A percentile compares a stretch with the other conserved stretches of the same genome.
Evolutionary conservation across 2,329 filamentous ascomycete species (phyloP).

Genomic region (Microcera coccophila): DNA sequence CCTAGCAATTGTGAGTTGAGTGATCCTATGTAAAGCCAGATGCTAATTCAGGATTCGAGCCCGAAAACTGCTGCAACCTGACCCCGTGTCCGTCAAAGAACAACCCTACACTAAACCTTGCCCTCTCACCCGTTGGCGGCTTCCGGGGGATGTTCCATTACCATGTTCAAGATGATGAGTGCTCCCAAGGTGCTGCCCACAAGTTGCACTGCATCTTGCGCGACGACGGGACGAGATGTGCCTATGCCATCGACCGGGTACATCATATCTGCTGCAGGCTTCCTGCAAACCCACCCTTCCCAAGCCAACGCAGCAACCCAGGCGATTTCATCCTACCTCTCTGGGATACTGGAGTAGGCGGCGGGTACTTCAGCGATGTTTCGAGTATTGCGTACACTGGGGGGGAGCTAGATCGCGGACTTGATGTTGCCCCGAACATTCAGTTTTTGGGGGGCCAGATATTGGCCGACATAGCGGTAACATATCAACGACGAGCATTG

Average conservation of each 20-base stretch:
- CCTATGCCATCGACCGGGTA: slow-evolving; percentile 13
- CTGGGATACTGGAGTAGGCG: slow-evolving; percentile 7
- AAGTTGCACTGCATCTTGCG: slow-evolving; percentile 15
- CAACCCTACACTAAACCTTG: slow-evolving; percentile 11
- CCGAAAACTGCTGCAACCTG: slow-evolving; percentile 12
- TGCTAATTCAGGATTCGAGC: neutral
- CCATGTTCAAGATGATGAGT: slow-evolving; percentile 17
- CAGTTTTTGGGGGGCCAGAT: slow-evolving; percentile 3
- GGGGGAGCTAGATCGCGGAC: slow-evolving; percentile 7
- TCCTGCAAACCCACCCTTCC: slow-evolving; percentile 14
- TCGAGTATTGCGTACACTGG: neutral
- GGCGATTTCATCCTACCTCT: slow-evolving; percentile 8
- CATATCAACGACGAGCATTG: too few species aligned
- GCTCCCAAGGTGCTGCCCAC: slow-evolving; percentile 12
- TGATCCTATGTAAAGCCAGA: neutral
- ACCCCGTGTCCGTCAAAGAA: slow-evolving; percentile 12
- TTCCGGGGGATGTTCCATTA: slow-evolving; percentile 15
- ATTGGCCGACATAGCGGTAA: neutral
- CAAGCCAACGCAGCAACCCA: slow-evolving; percentile 6
- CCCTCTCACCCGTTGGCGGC: slow-evolving; percentile 13
- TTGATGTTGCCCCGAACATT: slow-evolving; percentile 10
- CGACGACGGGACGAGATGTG: slow-evolving; percentile 13
- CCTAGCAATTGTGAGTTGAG: slow-evolving; percentile 5
- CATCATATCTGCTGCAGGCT: slow-evolving; percentile 18
- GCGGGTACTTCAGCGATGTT: neutral